These are phyloP conservation scores for Fusarium sublunatum DNA, from an alignment of 2,329 filamentous ascomycete genomes.

Conservation along the genomic window DNA sequence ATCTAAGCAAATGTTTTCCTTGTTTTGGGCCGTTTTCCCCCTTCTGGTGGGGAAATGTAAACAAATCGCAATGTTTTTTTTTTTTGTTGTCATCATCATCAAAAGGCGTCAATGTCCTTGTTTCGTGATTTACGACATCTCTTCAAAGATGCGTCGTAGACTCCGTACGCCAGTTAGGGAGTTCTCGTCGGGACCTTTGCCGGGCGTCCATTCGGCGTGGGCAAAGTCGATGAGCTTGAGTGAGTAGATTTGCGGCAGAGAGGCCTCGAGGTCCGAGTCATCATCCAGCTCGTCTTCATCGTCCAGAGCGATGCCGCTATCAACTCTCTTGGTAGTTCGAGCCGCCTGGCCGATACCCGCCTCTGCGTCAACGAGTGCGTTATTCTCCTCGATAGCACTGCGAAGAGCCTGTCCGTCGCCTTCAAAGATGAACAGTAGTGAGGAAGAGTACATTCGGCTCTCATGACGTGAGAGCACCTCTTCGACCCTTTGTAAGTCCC, in stretches of 20 bases:
- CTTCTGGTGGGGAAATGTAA: conserved; percentile 3
- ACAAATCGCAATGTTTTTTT: conserved; percentile 14
- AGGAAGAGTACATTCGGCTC: conserved; percentile 73
- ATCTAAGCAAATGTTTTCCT: conserved; percentile 39
- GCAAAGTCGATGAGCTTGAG: conserved; percentile 97
- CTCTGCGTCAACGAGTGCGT: conserved; percentile 62
- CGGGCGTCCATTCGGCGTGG: conserved; percentile 85
- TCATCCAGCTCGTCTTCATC: conserved; percentile 59
- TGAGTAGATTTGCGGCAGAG: conserved; percentile 74
- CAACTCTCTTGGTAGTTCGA: conserved; percentile 59
- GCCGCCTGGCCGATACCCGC: conserved; percentile 54
- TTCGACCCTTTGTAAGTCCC: conserved; percentile 65
- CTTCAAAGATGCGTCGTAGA: conserved; percentile 75
- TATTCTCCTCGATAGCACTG: conserved; percentile 65
- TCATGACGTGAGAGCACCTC: conserved; percentile 66
- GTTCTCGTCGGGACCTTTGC: conserved; percentile 88
- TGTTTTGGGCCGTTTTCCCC: conserved; percentile 18
- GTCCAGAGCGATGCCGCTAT: conserved; percentile 66
- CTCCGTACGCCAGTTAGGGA: conserved; percentile 78
- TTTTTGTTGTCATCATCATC: conserved; percentile 35
- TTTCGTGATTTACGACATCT: conserved; percentile 60
- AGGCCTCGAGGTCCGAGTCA: conserved; percentile 61
- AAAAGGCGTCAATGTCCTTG: conserved; percentile 22
- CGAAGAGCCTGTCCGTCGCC: conserved; percentile 68
- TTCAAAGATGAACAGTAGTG: conserved; percentile 72